Evolutionary conservation across 192 early-diverging fungal genomes (phyloP).

Genomic region (Polychytrium aggregatum): DNA sequence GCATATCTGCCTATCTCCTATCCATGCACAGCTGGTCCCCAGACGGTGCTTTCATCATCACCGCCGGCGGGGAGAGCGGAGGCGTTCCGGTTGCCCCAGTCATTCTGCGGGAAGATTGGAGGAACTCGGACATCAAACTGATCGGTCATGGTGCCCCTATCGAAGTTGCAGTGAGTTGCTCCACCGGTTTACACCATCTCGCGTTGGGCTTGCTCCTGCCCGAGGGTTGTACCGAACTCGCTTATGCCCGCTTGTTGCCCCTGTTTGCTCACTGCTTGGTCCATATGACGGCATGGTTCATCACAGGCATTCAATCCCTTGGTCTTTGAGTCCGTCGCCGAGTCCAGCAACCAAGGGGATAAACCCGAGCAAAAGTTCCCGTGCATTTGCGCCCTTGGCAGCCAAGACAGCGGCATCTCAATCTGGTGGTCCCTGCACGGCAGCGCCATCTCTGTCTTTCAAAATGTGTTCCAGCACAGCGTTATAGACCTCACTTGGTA

Average conservation of each 20-base stretch:
- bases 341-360: conserved; percentile 9
- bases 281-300: too few relatives aligned
- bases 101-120: conserved; percentile 69
- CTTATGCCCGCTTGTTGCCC: too few relatives aligned
- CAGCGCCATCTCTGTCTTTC: conserved; percentile 57
- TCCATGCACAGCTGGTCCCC: conserved; percentile 79
- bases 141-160: conserved; percentile 83
- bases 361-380: conserved; percentile 24
- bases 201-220: not conserved
- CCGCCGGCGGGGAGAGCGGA: conserved; percentile 80
- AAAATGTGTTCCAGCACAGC: conserved; percentile 69
- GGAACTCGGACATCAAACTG: conserved; percentile 59
- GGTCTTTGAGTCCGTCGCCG: conserved; percentile 43
- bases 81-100: conserved; percentile 68
- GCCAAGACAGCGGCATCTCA: conserved; percentile 76
- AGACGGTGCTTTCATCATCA: conserved; percentile 83
- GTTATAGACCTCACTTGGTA: conserved; percentile 83
- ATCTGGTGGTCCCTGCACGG: conserved; percentile 76
- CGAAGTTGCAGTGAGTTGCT: conserved; percentile 60
- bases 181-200: not conserved
- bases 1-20: too few relatives aligned
- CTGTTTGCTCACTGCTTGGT: too few relatives aligned
- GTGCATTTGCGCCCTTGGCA: conserved; percentile 74
- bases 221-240: not conserved
- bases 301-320: conserved; percentile 71